Percentiles rank a stretch among this genome's conserved stretches.
These are phyloP conservation scores for Pichia sp. DNA, from an alignment of 1,139 yeast genomes.

Conservation along the genomic window DNA sequence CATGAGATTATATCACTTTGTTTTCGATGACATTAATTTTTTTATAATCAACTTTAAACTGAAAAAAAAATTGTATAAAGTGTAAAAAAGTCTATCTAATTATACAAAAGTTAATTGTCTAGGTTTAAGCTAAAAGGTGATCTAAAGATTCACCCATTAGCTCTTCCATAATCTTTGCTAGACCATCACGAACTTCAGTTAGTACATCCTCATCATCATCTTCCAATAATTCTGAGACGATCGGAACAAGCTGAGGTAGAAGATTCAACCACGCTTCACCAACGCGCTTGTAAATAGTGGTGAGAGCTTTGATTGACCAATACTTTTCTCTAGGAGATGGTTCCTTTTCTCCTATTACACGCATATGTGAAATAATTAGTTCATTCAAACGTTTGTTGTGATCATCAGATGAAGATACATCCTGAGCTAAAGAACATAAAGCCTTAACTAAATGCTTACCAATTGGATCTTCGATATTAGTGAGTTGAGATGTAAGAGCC, in stretches of 20 bases:
- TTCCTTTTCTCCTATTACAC: constrained; percentile 34
- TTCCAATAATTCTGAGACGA: constrained; percentile 89
- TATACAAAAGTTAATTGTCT: too few relatives aligned
- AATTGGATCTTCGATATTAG: constrained; percentile 57
- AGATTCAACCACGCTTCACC: constrained; percentile 92
- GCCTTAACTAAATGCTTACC: constrained; percentile 78
- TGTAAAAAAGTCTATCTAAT: neutral
- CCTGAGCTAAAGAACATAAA: constrained; percentile 62
- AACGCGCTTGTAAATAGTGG: constrained; percentile 77
- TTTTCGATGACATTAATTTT: too few relatives aligned
- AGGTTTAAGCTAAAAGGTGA: constrained; percentile 14
- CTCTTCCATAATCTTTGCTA: constrained; percentile 84
- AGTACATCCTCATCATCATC: constrained; percentile 95
- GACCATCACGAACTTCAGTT: constrained; percentile 82
- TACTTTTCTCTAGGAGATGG: constrained; percentile 48
- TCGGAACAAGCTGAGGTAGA: constrained; percentile 91
- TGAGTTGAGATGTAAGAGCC: constrained; percentile 59
- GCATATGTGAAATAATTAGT: constrained; percentile 48
- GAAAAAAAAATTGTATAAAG: neutral
- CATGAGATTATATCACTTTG: too few relatives aligned
- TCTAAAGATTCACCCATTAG: constrained; percentile 94
- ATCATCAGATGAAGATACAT: constrained; percentile 72
- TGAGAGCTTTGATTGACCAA: constrained; percentile 78
- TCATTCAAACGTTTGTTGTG: constrained; percentile 66
- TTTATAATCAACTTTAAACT: too few relatives aligned